Conservation (phyloP, 192 early-diverging fungal genomes). For the Haplosporangium gracile region DNA sequence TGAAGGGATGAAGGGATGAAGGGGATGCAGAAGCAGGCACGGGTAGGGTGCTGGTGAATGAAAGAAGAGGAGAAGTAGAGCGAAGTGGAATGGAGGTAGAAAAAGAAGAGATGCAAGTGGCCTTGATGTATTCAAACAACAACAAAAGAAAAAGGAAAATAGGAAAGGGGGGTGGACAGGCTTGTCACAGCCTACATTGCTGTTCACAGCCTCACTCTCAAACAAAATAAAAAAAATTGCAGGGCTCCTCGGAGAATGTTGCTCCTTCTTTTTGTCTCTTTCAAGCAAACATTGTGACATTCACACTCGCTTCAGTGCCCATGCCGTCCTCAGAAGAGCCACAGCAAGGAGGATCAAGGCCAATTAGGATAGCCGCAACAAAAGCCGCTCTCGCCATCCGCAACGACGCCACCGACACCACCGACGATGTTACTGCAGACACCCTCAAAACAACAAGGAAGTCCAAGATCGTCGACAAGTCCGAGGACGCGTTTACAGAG, state of each 20-base stretch:
- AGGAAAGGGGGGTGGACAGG: no score
- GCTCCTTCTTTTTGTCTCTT: not conserved
- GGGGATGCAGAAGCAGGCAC: not conserved
- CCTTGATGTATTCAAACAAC: no score
- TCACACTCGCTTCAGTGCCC: not conserved
- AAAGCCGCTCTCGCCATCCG: constrained; percentile 44
- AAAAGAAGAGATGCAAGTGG: no score
- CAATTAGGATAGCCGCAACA: constrained; percentile 36
- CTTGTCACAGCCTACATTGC: no score
- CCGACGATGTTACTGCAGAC: not conserved
- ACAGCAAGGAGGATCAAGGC: not conserved
- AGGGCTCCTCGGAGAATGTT: not conserved
- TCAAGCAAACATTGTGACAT: not conserved
- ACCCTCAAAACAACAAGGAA: not conserved
- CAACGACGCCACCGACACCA: constrained; percentile 23
- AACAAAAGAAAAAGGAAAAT: no score
- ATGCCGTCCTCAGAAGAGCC: not conserved
- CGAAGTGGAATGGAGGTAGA: not conserved
- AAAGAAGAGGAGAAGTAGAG: not conserved
- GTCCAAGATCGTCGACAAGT: not conserved
- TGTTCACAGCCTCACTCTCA: not conserved
- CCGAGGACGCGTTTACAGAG: constrained; percentile 31
- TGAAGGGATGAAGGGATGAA: not conserved
- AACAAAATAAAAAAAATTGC: not conserved
- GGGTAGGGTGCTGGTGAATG: not conserved